These are phyloP conservation scores for Aphanomyces cochlioides DNA, from an alignment of 352 stramenopile species.

Conservation along the genomic window DNA sequence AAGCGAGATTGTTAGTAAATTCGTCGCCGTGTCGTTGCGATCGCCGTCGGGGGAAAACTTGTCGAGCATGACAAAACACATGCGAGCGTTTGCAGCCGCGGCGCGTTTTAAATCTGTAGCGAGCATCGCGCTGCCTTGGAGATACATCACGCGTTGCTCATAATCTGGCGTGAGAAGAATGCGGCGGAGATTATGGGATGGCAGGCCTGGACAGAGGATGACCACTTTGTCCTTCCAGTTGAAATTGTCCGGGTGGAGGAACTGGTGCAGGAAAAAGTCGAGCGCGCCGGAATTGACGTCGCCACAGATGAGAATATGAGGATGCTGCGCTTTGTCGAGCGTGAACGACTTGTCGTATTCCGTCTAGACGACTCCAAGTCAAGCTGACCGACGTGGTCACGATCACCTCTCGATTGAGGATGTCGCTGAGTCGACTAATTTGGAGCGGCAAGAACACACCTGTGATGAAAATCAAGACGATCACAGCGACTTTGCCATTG, in stretches of 20 bases:
- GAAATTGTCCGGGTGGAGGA: conserved; percentile 66
- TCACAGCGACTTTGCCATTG: conserved; percentile 53
- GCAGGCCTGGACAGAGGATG: conserved; percentile 61
- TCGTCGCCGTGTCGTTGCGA: conserved; percentile 68
- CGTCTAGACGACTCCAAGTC: conserved; percentile 39
- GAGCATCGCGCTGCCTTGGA: conserved; percentile 76
- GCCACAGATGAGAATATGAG: conserved; percentile 76
- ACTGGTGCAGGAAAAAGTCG: conserved; percentile 77
- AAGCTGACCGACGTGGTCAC: no score
- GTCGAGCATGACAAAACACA: conserved; percentile 77
- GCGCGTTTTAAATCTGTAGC: conserved; percentile 63
- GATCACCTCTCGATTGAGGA: conserved; percentile 64
- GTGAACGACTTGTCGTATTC: conserved; percentile 77
- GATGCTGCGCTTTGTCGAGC: conserved; percentile 47
- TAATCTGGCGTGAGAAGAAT: conserved; percentile 70
- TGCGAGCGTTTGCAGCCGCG: conserved; percentile 46
- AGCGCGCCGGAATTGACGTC: conserved; percentile 70
- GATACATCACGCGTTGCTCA: conserved; percentile 70
- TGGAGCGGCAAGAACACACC: conserved; percentile 62
- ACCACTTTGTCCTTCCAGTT: conserved; percentile 60
- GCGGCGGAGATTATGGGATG: conserved; percentile 51
- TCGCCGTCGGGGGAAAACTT: conserved; percentile 61
- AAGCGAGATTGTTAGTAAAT: conserved; percentile 70
- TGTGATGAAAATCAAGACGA: conserved; percentile 69
- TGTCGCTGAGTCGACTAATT: conserved; percentile 65